These are phyloP conservation scores for Collariella sp. DNA, from an alignment of 495 filamentous ascomycete species.

Conservation along the genomic window DNA sequence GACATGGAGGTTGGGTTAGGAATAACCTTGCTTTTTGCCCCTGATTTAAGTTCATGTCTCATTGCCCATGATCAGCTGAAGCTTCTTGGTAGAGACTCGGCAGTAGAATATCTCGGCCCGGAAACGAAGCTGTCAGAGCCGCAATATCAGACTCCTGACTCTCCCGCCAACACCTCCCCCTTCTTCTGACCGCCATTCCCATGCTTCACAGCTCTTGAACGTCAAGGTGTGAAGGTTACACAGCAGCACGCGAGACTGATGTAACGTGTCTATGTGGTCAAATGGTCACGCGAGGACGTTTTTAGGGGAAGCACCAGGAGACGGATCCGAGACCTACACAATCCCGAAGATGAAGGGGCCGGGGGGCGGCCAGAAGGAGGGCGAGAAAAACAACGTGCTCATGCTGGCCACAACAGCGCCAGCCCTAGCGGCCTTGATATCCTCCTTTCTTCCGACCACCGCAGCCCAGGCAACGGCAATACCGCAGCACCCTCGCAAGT, in stretches of 20 bases:
- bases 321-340: background rate
- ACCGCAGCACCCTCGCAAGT: no score
- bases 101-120: conserved; percentile 1
- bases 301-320: background rate
- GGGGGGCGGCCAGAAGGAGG: background rate
- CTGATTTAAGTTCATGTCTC: no score
- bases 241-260: background rate
- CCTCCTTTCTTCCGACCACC: no score
- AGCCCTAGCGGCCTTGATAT: no score
- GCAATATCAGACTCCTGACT: background rate
- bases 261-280: background rate
- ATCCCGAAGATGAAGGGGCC: background rate
- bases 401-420: no score
- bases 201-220: background rate
- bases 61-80: no score
- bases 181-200: conserved; percentile 2
- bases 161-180: background rate
- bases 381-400: background rate
- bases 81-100: no score
- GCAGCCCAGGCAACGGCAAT: no score
- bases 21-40: no score
- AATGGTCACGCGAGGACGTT: background rate
- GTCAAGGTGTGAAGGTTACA: background rate
- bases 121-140: background rate
- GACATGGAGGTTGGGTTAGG: no score